Evolutionary conservation across 2,329 filamentous ascomycete species (phyloP), one percentile per base, ranked within the genome.

Genomic region (Lecanoromycetidae sp.): DNA sequence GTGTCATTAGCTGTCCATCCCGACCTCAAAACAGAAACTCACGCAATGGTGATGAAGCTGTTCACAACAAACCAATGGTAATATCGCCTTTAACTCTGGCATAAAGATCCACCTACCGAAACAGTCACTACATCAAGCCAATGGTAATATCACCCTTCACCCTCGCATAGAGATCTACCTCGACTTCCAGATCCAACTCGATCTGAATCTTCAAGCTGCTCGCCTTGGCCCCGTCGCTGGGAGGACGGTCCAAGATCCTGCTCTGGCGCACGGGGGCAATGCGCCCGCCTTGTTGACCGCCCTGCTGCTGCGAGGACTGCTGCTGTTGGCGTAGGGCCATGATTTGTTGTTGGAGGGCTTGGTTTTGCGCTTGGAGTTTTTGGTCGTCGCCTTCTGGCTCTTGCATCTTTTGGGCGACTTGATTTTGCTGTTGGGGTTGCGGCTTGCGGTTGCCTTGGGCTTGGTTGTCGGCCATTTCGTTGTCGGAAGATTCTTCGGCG

Each of bases 91-190:
- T 60, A 22, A 60, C 58, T 49, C 57, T 48, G 6, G 57, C 58
- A 48, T 60, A 61, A 25, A 60, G 52, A 50, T 60, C 58, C 41
- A 60, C 58, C 56, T 60, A 58, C 22, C 42, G 12, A 17, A 53
- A 37, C 48, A 51, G 47, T 4, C 23, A 38, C 41, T 53, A 57
- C 57, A 60, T 59, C 47, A 59, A 45, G 41, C 34, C 46, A 26
- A 50, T 54, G 6, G 61, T 64, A 7, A 66, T 54, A 54, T 58
- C 59, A 25, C 59, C 59, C 55, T 61, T 60, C 6, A 61, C 58
- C 47, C 59, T 45, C 34, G 63, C 62, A 49, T 66, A 65, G 48
- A 65, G 59, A 57, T 65, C 62, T 58, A 65, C 62, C 62, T 65
- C 58, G 40, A 61, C 59, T 57, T 61, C 60, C 33, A 59, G 17